Evolutionary conservation across 192 early-diverging fungal genomes (phyloP), one percentile per base, ranked within the genome.

Genomic region (Mycoemilia scoparia): DNA sequence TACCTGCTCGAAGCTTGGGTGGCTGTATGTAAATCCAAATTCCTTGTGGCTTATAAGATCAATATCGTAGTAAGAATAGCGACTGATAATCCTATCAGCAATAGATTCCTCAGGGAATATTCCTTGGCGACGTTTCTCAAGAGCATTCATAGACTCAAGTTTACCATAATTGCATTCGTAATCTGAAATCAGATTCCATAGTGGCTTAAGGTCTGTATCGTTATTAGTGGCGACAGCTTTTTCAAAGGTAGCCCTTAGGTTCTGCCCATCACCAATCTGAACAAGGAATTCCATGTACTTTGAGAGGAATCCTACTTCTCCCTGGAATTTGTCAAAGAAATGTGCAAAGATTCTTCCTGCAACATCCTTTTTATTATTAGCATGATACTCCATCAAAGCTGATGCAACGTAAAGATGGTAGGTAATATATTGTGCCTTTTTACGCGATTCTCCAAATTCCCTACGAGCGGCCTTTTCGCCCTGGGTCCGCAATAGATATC

Each of bases 121-220:
- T 15, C 82, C 84, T 10, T 57, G 62, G 21, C 72, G 56, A 19
- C 88, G 64, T 51, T 77, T 77, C 37, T 96, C 87, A 14, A 83
- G 57, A 42, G 76, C 82, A 12, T 60, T 46, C 16, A 89, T 66
- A 26, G 71, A 68, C 0, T 62, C 38, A 38, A 89, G 53, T 54
- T 96, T 87, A 7, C 88, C 87, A 54, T 82, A 87, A 35, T 79
- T 71, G 55, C 70, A 79, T 46, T 90, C 87, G 48, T 87, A 86
- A 17, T 78, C 71, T 5, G 82, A 61, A 40, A 84, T 79, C 49
- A 73, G 77, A 24, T 60, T 45, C 91, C 91, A 96, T 7, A 96
- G 64, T 7, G 70, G 67, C 8, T 51, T 59, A 9, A 84, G 66
- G 20, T 79, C 72, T 16, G 78, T 73, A 6, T 73, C 54, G 11